These are phyloP conservation scores for Globisporangium orthogonon DNA, from an alignment of 352 stramenopile species.

Conservation along the genomic window DNA sequence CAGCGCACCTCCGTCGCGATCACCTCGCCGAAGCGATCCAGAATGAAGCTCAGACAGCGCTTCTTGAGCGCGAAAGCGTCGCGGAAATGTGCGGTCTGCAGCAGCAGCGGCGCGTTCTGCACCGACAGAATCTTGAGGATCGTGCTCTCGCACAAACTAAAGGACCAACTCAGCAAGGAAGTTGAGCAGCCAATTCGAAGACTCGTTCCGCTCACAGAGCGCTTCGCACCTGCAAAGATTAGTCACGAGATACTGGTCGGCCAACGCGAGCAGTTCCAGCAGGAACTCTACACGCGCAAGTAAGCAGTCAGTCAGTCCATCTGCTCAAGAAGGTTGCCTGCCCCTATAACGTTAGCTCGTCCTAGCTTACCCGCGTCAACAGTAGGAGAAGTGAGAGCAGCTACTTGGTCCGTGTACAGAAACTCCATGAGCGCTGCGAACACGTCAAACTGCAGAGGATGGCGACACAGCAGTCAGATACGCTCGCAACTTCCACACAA, in stretches of 20 bases:
- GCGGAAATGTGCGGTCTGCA: slow-evolving; percentile 68
- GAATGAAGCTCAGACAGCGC: slow-evolving; percentile 74
- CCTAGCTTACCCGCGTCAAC: slow-evolving; percentile 30
- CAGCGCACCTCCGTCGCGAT: slow-evolving; percentile 51
- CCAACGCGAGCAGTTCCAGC: slow-evolving; percentile 72
- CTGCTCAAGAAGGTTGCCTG: neutral
- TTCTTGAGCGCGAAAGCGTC: slow-evolving; percentile 70
- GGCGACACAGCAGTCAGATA: neutral
- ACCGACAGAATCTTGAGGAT: slow-evolving; percentile 65
- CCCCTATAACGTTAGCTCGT: neutral
- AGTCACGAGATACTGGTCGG: slow-evolving; percentile 83
- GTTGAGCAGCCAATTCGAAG: neutral
- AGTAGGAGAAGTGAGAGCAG: slow-evolving; percentile 23
- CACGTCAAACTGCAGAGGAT: slow-evolving; percentile 45
- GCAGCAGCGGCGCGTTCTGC: slow-evolving; percentile 69
- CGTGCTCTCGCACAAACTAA: slow-evolving; percentile 67
- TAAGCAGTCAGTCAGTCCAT: neutral
- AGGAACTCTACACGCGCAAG: slow-evolving; percentile 42
- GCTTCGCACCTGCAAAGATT: slow-evolving; percentile 40
- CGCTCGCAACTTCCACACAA: neutral
- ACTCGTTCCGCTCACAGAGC: too few species aligned
- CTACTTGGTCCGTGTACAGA: slow-evolving; percentile 85
- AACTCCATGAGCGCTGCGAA: slow-evolving; percentile 86
- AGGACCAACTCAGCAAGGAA: neutral
- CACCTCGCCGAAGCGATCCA: slow-evolving; percentile 75